Evolutionary conservation across 2,329 filamentous ascomycete genomes (phyloP), one percentile per base, ranked within the genome.

Genomic region (Pyricularia sp.): DNA sequence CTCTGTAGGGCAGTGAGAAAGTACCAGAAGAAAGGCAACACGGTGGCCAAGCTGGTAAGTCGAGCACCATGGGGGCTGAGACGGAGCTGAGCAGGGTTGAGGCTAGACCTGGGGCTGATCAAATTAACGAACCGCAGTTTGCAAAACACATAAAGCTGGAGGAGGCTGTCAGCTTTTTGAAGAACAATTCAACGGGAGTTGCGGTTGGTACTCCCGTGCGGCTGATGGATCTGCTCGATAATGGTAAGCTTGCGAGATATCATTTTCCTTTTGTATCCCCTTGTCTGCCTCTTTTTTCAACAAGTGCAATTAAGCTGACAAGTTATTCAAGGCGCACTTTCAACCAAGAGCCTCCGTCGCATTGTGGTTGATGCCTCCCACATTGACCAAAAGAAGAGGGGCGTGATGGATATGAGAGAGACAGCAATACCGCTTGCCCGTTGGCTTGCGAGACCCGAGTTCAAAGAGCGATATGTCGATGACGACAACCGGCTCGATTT

Each of bases 81-180:
- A 26, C 25, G 23, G n/a, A 26, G 58, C 58, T 26, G 58, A 25
- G 11, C 23, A n/a, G 58, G n/a, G 1, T 17, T 11, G 25, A 61
- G n/a, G 58, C 25, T 26, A n/a, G 25, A 61, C n/a, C 58, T 17
- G 59, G 6, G 25, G 23, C 59, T 63, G 59, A 63, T 28, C 59
- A 9, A 63, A n/a, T 58, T 66, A 58, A 68, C 66, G 14, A n/a
- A 14, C 31, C 36, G 12, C 68, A 87, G 76, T 99, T 99, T 78
- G 94, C 95, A 36, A 99, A 99, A 79, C 95, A 99, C 78, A 97
- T 99, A 82, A 99, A 99, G 80, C 80, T 99, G 12, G 87, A 92
- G 68, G 94, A 98, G 74, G 92, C 94, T 42, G 88, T 94, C 68
- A 84, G 90, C 70, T 92, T 91, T 76, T 87, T 97, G 61, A 85